Percentiles rank a stretch among this genome's conserved stretches.
phyloP scores from a whole-genome alignment of 1,139 yeast genomes.

The Yamadazyma jaroonii region DNA sequence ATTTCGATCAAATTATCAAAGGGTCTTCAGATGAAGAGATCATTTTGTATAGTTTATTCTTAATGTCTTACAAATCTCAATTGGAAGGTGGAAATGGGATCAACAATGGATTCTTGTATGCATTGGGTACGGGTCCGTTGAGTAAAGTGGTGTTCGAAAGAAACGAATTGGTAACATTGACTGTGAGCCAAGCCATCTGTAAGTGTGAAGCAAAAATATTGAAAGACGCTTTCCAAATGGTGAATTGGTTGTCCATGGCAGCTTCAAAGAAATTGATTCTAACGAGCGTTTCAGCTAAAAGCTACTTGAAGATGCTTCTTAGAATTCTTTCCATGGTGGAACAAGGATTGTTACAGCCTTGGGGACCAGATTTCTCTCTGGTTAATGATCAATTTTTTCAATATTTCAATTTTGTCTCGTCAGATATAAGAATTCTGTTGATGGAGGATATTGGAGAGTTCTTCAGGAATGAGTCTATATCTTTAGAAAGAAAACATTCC shows the following conservation, averaged over 20 bases:
- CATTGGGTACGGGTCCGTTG: constrained; percentile 8
- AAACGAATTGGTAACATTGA: constrained; percentile 28
- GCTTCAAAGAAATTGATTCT: constrained; percentile 25
- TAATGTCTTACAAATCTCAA: neutral
- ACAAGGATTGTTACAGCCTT: neutral
- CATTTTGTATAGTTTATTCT: constrained; percentile 3
- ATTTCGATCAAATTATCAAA: neutral
- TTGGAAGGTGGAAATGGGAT: neutral
- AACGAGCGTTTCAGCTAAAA: constrained; percentile 11
- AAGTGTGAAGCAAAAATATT: constrained; percentile 21
- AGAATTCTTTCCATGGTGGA: neutral
- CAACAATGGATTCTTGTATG: constrained; percentile 2
- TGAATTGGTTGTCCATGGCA: constrained; percentile 30
- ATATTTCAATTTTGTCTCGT: constrained; percentile 19
- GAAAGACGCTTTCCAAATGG: constrained; percentile 32
- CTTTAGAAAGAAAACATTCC: constrained; percentile 17
- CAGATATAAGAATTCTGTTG: constrained; percentile 9
- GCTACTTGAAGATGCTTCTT: constrained; percentile 9
- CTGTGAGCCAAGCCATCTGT: constrained; percentile 24
- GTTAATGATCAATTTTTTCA: constrained; percentile 14
- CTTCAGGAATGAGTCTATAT: neutral
- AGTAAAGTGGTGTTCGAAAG: constrained; percentile 23
- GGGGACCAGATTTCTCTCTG: constrained; percentile 8
- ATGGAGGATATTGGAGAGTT: constrained; percentile 7
- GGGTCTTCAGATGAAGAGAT: neutral